Conservation (phyloP, 2,329 filamentous ascomycete genomes). For the Colletotrichum zoysiae region DNA sequence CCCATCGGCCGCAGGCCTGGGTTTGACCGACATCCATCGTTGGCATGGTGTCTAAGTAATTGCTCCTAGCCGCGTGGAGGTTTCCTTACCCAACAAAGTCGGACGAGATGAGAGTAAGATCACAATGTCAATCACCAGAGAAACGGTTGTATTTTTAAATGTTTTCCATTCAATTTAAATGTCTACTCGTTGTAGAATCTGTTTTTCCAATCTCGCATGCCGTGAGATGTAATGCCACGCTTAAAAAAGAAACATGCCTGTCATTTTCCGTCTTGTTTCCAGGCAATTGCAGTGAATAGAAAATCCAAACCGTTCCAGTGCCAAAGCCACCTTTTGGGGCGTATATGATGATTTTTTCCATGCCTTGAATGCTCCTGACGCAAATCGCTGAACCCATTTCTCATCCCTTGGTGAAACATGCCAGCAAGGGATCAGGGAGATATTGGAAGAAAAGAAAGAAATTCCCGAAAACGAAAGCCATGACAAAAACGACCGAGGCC, state of each 20-base stretch:
- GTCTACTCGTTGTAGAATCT: constrained; percentile 24
- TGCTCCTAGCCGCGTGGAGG: not conserved
- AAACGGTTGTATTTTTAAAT: not conserved
- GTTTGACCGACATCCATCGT: too few species aligned
- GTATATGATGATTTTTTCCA: constrained; percentile 28
- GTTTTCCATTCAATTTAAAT: constrained; percentile 30
- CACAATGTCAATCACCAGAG: not conserved
- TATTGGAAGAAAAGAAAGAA: constrained; percentile 25
- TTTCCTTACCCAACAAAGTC: not conserved
- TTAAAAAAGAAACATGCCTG: constrained; percentile 33
- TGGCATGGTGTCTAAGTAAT: too few species aligned
- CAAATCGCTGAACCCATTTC: constrained; percentile 33
- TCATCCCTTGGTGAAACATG: constrained; percentile 7
- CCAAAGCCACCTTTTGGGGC: constrained; percentile 23
- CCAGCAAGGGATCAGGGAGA: constrained; percentile 2
- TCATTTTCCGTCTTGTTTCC: constrained; percentile 11
- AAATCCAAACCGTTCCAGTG: constrained; percentile 31
- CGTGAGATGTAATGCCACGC: constrained; percentile 22
- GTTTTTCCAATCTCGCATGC: constrained; percentile 1
- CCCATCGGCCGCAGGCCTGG: too few species aligned
- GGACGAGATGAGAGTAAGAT: not conserved
- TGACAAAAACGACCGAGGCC: not conserved
- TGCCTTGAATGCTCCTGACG: constrained; percentile 38
- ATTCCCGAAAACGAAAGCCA: not conserved
- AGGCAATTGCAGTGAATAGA: constrained; percentile 39